These are phyloP conservation scores for Crinitomyces ghanaensis DNA, from an alignment of 805 yeast species.

Conservation along the genomic window DNA sequence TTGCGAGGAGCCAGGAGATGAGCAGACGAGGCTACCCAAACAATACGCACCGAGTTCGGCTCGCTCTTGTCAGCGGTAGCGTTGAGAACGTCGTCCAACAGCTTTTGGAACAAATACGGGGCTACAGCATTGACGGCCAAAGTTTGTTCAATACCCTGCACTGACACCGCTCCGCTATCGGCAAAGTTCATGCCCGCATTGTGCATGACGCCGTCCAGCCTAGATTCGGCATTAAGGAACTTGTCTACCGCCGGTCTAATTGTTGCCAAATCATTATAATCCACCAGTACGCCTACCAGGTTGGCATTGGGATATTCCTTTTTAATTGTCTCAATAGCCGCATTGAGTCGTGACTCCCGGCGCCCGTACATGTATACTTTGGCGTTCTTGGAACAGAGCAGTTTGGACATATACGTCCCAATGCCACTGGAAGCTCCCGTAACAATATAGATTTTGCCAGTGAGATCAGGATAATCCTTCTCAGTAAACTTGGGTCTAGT, in stretches of 20 bases:
- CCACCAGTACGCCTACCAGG: conserved; percentile 26
- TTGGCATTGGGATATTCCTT: conserved; percentile 14
- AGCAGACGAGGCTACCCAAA: conserved; percentile 36
- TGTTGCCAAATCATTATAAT: conserved; percentile 6
- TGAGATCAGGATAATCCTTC: conserved; percentile 24
- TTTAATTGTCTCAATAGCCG: conserved; percentile 23
- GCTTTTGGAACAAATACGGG: conserved; percentile 33
- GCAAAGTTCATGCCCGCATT: conserved; percentile 37
- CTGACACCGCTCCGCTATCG: conserved; percentile 22
- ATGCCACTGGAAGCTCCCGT: conserved; percentile 29
- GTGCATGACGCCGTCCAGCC: conserved; percentile 26
- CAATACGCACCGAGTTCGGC: conserved; percentile 28
- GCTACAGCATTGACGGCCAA: conserved; percentile 39
- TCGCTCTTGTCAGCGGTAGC: conserved; percentile 22
- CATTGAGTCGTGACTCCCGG: conserved; percentile 22
- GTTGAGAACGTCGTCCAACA: conserved; percentile 29
- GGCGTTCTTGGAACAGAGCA: conserved; percentile 25
- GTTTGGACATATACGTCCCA: conserved; percentile 25
- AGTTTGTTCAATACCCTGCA: conserved; percentile 36
- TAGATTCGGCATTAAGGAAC: conserved; percentile 4
- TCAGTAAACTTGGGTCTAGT: conserved; percentile 14
- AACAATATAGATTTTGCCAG: conserved; percentile 24
- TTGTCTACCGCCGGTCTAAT: conserved; percentile 6
- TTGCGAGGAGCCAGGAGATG: conserved; percentile 23
- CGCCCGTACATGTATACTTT: conserved; percentile 30